phyloP scores from a whole-genome alignment of 768 basidiomycete genomes.

The Strobilomyces echinocephalus region DNA sequence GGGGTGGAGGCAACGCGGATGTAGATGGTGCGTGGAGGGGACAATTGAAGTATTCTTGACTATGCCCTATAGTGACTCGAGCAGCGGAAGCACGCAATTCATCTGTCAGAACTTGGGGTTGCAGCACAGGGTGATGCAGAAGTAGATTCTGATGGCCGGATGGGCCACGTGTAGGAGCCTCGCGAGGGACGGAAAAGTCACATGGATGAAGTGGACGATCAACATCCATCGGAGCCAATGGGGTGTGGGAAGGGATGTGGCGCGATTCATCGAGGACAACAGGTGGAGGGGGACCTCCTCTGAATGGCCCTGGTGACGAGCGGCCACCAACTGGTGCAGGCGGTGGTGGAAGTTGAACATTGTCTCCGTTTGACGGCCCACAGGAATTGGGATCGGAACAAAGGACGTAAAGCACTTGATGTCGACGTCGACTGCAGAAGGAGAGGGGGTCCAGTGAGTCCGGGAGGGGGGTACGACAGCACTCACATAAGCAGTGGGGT shows the following conservation, averaged over 20 bases:
- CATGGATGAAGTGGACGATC: constrained; percentile 54
- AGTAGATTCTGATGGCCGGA: constrained; percentile 52
- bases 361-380: constrained; percentile 41
- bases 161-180: constrained; percentile 45
- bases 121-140: constrained; percentile 66
- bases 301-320: constrained; percentile 69
- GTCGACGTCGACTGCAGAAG: constrained; percentile 46
- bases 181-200: constrained; percentile 51
- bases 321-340: constrained; percentile 44
- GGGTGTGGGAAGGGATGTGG: constrained; percentile 63
- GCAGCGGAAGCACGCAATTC: constrained; percentile 42
- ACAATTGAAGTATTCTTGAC: constrained; percentile 54
- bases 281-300: constrained; percentile 80
- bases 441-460: constrained; percentile 63
- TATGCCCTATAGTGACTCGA: constrained; percentile 39
- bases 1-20: constrained; percentile 57
- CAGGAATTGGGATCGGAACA: constrained; percentile 67
- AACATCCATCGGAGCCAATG: constrained; percentile 74
- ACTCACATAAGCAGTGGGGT: constrained; percentile 90
- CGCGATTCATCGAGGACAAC: constrained; percentile 72
- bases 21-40: constrained; percentile 49
- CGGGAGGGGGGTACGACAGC: constrained; percentile 67
- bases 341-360: constrained; percentile 54
- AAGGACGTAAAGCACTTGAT: constrained; percentile 31
- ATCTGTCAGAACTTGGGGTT: constrained; percentile 50